Evolutionary conservation across 495 filamentous ascomycete genomes (phyloP), one percentile per base, ranked within the genome.

Genomic region (Aspergillus kassunensis): DNA sequence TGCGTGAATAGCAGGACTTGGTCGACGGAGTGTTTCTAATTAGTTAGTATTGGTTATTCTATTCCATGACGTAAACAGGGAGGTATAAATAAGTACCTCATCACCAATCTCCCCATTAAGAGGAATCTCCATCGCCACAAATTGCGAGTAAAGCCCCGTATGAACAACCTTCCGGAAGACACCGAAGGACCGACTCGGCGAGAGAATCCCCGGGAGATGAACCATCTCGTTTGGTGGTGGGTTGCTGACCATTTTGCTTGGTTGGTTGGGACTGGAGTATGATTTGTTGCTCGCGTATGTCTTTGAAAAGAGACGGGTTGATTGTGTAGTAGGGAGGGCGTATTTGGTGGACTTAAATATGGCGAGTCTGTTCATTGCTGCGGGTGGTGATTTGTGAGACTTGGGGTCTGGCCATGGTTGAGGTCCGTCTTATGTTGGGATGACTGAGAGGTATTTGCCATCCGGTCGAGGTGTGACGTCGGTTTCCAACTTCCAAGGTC

Each of bases 81-180:
- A 44, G 3, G 23, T 5, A 24, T 30, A 23, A 16, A n/a, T 23
- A 4, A 6, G 39, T 49, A 80, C 78, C 70, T 85, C 82, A 45
- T 86, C 81, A 4, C 82, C 82, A 60, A 86, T 84, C 41, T 85
- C 82, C 12, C 81, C 82, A 12, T 76, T 78, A 1, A 82, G 76
- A 2, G 81, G 80, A 5, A 86, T 71, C 33, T 80, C 83, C 82
- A 85, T 85, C 5, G 80, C 64, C 1, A 85, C 82, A 12, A 84
- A 63, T 66, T 85, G 83, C 21, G 73, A 79, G 67, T 82, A 84
- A 12, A 84, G 65, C 3, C 80, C 82, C 5, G 81, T 85, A 67
- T 78, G 82, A 8, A 86, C 64, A 19, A 84, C 81, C 49, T 77
- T 78, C 6, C 82, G 72, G 61, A 85, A 86, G 47, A 82, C 75